Base-by-base conservation (phyloP, 2,329 filamentous ascomycete genomes). In the Ceratocystis lukuohia region DNA sequence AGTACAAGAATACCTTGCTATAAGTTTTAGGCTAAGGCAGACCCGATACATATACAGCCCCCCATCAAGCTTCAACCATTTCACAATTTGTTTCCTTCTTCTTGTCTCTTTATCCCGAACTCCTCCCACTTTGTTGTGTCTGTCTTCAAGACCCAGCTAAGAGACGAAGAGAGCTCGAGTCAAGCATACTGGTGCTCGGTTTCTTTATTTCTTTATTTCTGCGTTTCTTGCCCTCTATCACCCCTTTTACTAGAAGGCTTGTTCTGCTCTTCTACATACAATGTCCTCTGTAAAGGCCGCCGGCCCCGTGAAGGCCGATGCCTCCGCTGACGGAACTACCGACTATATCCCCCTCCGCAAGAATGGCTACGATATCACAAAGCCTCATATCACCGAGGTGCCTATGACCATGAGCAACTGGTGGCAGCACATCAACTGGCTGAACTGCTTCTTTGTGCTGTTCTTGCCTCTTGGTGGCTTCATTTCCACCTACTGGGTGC, bases 391-490 rank as follows among this genome's bases (percentile, higher is more conserved):
- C 77, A 85, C 89, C 70, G 91, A 95, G 70, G 84, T 84, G 69
- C 88, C 88, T 67, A 87, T 95, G 71, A 96, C 89, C 68, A 82
- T 80, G 76, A 79, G 81, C 72, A 96, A 96, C 80, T 94, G 89
- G 89, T 86, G 91, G 78, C 88, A 92, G 79, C 91, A 96, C 74
- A 83, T 96, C 80, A 91, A 96, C 82, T 96, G 91, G 91, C 82
- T 96, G 71, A 96, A 96, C 76, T 86, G 89, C 69, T 82, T 81
- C 69, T 83, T 96, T 75, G 93, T 96, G 74, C 76, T 95, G 70
- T 80, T 88, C 71, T 82, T 96, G 59, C 91, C 92, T 53, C 69
- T 92, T 61, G 80, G 83, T 67, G 91, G 91, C 69, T 82, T 88
- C 73, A 76, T 94, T 71, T 82, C 84, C 65, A 82, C 91, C 64